Base-by-base conservation (phyloP, 1,284 basidiomycete genomes). In the Papiliotrema flavescens region DNA sequence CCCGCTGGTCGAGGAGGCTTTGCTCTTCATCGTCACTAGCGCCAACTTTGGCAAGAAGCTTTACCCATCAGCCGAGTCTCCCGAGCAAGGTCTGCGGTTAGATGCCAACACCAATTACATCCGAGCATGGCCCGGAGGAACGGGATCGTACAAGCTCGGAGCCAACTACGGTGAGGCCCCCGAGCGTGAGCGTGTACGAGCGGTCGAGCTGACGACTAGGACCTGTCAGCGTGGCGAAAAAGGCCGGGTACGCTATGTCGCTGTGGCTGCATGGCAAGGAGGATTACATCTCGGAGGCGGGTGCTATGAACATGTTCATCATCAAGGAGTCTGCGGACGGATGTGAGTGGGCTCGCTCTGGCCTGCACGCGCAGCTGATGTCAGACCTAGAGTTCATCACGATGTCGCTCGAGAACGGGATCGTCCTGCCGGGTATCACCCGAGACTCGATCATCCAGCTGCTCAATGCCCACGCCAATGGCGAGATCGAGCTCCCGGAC, bases 401-500 rank as follows among this genome's bases (percentile, higher is more conserved):
- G 55, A 75, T 73, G 71, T 57, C 61, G 2, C 64, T 75, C 22
- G 62, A 65, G 28, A 71, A 71, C 64, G 73, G 73, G 24, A 74
- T 75, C 56, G 73, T 75, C 37, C 64, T 74, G n/a, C 71, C 73
- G 14, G 73, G 73, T 65, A 57, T 75, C 51, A 75, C 73, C 1
- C 63, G 73, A 28, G 60, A 57, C 24, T 71, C 69, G 23, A 66
- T 74, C 61, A 71, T 74, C 59, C 54, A 70, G 54, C 63, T 74
- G 15, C 54, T 75, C 37, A 51, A 54, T 19, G 61, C 66, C 36
- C 71, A 75, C 54, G 67, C 67, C 9, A 51, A 55, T 19, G 71
- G 70, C n/a, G 60, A 63, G 51, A 56, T 55, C 26, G 62, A 60
- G 37, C 66, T 73, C 66, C 67, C 68, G 9, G 68, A 68, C 19